phyloP scores from a whole-genome alignment of 306 rosid species.

The Gastrolobium bilobum region DNA sequence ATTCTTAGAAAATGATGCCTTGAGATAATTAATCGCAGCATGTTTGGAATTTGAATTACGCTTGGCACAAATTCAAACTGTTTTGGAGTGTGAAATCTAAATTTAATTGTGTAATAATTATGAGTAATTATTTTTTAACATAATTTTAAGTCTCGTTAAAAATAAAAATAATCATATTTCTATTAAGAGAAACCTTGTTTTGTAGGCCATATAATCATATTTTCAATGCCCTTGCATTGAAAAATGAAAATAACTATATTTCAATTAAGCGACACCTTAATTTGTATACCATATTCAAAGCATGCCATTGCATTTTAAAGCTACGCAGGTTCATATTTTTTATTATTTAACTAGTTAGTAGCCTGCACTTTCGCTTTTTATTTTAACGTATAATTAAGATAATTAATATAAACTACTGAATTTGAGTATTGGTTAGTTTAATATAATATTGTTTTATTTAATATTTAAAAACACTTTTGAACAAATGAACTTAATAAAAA shows the following conservation, averaged over 20 bases:
- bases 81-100: background rate
- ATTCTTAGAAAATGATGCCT: slow-evolving; percentile 3
- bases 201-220: no score
- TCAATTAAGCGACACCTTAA: background rate
- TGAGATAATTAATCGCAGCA: background rate
- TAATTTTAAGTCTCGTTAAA: background rate
- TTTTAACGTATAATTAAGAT: no score
- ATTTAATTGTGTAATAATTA: background rate
- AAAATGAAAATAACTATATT: background rate
- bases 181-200: background rate
- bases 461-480: no score
- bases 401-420: no score
- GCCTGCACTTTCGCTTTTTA: no score
- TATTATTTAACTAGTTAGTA: background rate
- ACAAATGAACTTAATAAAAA: no score
- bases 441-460: no score
- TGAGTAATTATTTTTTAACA: background rate
- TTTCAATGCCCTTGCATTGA: no score
- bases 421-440: no score
- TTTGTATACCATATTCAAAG: background rate
- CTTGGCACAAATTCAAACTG: no score
- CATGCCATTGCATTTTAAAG: background rate
- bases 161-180: background rate
- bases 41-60: background rate
- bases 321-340: background rate